A percentile compares a stretch with the other conserved stretches of the same genome.
These are phyloP conservation scores for Sphagnurus paluster DNA, from an alignment of 1,284 basidiomycete species.

Conservation along the genomic window DNA sequence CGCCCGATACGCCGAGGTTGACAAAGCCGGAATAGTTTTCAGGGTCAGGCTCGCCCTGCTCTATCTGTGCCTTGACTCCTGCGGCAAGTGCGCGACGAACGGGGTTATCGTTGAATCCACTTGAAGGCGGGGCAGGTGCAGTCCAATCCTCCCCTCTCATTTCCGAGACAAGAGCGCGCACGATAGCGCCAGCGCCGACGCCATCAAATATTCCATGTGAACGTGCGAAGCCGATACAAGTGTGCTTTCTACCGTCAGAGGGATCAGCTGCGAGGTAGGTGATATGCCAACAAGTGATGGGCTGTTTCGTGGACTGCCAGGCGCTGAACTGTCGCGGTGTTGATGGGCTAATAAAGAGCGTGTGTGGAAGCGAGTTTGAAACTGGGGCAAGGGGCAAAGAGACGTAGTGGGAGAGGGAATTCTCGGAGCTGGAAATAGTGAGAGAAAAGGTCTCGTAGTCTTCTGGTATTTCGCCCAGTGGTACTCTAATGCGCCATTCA, in stretches of 20 bases:
- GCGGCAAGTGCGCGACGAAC: slow-evolving; percentile 26
- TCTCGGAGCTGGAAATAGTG: slow-evolving; percentile 31
- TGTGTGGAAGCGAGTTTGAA: slow-evolving; percentile 33
- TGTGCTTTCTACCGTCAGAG: slow-evolving; percentile 26
- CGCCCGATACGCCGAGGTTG: slow-evolving; percentile 24
- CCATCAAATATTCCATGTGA: slow-evolving; percentile 43
- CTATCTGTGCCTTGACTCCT: slow-evolving; percentile 12
- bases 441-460: slow-evolving; percentile 34
- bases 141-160: slow-evolving; percentile 34
- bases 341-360: slow-evolving; percentile 35
- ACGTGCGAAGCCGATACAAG: slow-evolving; percentile 40
- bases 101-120: slow-evolving; percentile 32
- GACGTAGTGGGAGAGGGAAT: slow-evolving; percentile 33
- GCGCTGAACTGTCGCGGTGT: slow-evolving; percentile 34
- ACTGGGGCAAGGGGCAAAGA: slow-evolving; percentile 28
- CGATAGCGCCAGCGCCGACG: slow-evolving; percentile 33
- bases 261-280: slow-evolving; percentile 33
- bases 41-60: slow-evolving; percentile 7
- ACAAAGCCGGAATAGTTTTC: slow-evolving; percentile 21
- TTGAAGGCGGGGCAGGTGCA: slow-evolving; percentile 30
- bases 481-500: slow-evolving; percentile 34
- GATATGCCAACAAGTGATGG: slow-evolving; percentile 43
- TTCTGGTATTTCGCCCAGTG: slow-evolving; percentile 30
- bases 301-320: slow-evolving; percentile 33
- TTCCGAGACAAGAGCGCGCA: slow-evolving; percentile 38